phyloP scores from a whole-genome alignment of 2,329 filamentous ascomycete genomes.

The Akanthomyces uredinophilus region DNA sequence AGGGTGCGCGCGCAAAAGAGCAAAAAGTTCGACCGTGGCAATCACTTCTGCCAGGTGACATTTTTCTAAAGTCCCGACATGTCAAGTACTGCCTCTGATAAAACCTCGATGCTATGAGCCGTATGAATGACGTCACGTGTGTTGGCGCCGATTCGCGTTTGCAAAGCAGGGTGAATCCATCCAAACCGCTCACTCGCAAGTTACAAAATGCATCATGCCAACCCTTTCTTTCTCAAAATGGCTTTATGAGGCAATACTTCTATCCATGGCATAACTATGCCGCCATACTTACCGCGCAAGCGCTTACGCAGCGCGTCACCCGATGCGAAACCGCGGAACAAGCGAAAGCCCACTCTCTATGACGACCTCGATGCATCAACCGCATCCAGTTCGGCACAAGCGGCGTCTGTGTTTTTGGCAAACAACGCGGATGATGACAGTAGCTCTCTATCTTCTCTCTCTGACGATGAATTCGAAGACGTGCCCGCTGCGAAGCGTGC shows the following conservation, averaged over 20 bases:
- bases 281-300: slow-evolving; percentile 64
- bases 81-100: neutral
- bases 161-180: neutral
- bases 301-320: slow-evolving; percentile 43
- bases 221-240: neutral
- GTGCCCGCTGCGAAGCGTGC: slow-evolving; percentile 58
- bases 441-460: slow-evolving; percentile 49
- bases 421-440: slow-evolving; percentile 41
- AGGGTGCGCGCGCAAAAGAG: neutral
- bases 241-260: neutral
- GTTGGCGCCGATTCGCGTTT: neutral
- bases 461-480: slow-evolving; percentile 55
- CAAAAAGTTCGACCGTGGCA: neutral
- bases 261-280: slow-evolving; percentile 45
- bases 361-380: slow-evolving; percentile 53
- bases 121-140: slow-evolving; percentile 12
- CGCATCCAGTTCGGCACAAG: slow-evolving; percentile 39
- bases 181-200: neutral
- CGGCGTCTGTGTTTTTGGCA: slow-evolving; percentile 37
- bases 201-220: neutral
- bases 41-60: neutral
- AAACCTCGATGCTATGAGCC: neutral
- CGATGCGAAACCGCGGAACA: slow-evolving; percentile 21
- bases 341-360: slow-evolving; percentile 53
- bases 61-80: too few relatives aligned